These are phyloP conservation scores for Dioszegia hungarica DNA, from an alignment of 768 basidiomycete species.

Conservation along the genomic window DNA sequence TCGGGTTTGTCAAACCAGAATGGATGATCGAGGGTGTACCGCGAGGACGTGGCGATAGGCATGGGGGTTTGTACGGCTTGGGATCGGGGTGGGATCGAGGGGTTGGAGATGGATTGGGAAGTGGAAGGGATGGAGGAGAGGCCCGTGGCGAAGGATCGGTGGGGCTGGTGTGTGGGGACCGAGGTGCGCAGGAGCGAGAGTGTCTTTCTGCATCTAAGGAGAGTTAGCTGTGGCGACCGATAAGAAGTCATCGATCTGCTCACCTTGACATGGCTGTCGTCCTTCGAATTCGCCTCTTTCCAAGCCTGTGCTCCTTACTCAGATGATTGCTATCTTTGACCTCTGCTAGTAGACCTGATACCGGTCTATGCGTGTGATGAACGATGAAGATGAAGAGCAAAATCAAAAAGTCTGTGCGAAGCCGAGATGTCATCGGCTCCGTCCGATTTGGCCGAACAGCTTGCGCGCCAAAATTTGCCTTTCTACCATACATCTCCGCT, in stretches of 20 bases:
- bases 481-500: not conserved
- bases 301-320: no score
- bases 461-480: slow-evolving; percentile 2
- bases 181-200: not conserved
- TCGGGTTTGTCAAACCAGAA: slow-evolving; percentile 9
- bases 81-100: not conserved
- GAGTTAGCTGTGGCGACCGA: not conserved
- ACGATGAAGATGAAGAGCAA: no score
- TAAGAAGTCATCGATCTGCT: not conserved
- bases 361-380: no score
- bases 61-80: not conserved
- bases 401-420: no score
- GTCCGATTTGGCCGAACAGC: no score
- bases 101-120: slow-evolving; percentile 1
- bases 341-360: no score
- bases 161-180: not conserved
- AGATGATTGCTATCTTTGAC: no score
- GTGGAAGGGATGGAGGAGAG: not conserved
- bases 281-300: no score
- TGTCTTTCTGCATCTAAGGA: not conserved
- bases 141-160: slow-evolving; percentile 7
- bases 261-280: slow-evolving; percentile 8
- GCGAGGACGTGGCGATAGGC: slow-evolving; percentile 16
- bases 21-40: slow-evolving; percentile 12
- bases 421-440: not conserved